These are phyloP conservation scores for Physcomitrellopsis africana DNA, from an alignment of 225 moss, liverwort and hornwort species.

Conservation along the genomic window DNA sequence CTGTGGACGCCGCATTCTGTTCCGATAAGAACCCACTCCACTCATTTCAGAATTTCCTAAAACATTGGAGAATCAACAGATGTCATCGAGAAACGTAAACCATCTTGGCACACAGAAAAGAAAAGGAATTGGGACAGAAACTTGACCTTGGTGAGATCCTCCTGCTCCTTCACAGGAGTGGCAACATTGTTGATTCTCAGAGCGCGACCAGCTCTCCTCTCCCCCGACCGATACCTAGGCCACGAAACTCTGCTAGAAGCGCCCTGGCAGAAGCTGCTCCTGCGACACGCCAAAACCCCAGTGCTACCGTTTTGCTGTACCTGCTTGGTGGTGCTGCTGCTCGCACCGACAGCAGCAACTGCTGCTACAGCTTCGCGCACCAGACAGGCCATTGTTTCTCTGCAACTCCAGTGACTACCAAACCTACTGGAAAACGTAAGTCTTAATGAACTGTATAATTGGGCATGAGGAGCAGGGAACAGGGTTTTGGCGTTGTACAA, in stretches of 20 bases:
- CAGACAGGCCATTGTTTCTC: constrained; percentile 32
- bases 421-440: not conserved
- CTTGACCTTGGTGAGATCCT: constrained; percentile 20
- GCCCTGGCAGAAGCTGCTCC: constrained; percentile 22
- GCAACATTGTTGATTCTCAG: constrained; percentile 37
- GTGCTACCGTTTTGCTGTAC: constrained; percentile 9
- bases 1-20: too few species aligned
- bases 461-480: not conserved
- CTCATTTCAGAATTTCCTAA: too few species aligned
- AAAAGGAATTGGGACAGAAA: not conserved
- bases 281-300: constrained; percentile 2
- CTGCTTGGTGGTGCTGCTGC: constrained; percentile 20
- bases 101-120: not conserved
- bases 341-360: constrained; percentile 23
- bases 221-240: not conserved
- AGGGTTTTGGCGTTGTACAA: too few species aligned
- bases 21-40: too few species aligned
- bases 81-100: too few species aligned
- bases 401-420: not conserved
- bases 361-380: constrained; percentile 32
- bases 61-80: too few species aligned
- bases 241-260: not conserved
- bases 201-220: constrained; percentile 7
- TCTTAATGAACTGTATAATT: not conserved
- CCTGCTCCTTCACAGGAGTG: constrained; percentile 35